Percentiles rank a stretch among this genome's conserved stretches.
Conservation (phyloP, 1,284 basidiomycete genomes). For the Gomphus sp. region DNA sequence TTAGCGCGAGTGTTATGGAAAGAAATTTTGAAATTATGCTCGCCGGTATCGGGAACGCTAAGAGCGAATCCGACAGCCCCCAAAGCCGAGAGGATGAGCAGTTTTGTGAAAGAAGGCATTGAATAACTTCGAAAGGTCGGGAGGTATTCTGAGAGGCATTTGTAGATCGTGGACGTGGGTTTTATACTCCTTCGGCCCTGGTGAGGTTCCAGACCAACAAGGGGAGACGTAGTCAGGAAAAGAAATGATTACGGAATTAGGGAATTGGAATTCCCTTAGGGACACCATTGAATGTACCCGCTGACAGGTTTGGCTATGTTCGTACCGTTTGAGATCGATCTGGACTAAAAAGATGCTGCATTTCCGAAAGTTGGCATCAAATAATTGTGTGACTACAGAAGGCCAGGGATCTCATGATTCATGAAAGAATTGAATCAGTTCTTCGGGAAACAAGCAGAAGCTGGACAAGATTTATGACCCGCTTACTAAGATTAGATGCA, state of each 20-base stretch:
- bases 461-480: not conserved
- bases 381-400: not conserved
- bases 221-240: not conserved
- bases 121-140: not conserved
- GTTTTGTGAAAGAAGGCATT: conserved; percentile 2
- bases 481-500: not conserved
- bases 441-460: not conserved
- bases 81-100: conserved; percentile 1
- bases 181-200: not conserved
- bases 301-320: conserved; percentile 1
- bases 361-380: conserved; percentile 2
- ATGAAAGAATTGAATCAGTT: not conserved
- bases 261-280: not conserved
- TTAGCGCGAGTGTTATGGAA: not conserved
- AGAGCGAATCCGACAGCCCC: not conserved
- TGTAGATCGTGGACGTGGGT: not conserved
- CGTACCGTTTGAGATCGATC: not conserved
- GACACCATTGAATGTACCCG: not conserved
- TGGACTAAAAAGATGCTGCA: not conserved
- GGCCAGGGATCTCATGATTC: not conserved
- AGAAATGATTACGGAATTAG: not conserved
- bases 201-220: not conserved
- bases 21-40: not conserved
- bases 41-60: not conserved
- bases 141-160: not conserved